A percentile compares a stretch with the other conserved stretches of the same genome.
These are phyloP conservation scores for Avicennia marina DNA, from an alignment of 257 asterid genomes.

Conservation along the genomic window DNA sequence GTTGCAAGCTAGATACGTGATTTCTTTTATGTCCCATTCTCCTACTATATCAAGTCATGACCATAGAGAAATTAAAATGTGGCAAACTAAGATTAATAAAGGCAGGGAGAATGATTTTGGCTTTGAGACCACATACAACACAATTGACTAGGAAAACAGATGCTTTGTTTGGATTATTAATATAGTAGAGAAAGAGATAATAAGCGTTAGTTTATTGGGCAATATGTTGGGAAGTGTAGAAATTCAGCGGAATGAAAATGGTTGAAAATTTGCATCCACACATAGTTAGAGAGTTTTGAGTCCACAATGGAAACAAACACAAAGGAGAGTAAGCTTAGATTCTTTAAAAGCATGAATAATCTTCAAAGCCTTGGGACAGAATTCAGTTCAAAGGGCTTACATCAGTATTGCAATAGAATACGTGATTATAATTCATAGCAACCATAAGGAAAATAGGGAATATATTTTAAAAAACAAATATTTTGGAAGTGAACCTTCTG, in stretches of 20 bases:
- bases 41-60: slow-evolving; percentile 4
- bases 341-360: not conserved
- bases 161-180: too few relatives aligned
- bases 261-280: too few relatives aligned
- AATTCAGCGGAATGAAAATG: not conserved
- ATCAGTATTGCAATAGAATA: slow-evolving; percentile 3
- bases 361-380: not conserved
- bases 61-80: not conserved
- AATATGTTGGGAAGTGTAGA: not conserved
- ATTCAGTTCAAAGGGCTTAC: not conserved
- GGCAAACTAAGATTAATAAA: slow-evolving; percentile 6
- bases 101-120: not conserved
- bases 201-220: too few relatives aligned
- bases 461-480: not conserved
- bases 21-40: not conserved
- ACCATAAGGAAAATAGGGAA: not conserved
- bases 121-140: slow-evolving; percentile 8
- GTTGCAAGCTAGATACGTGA: not conserved
- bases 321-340: too few relatives aligned
- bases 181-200: too few relatives aligned
- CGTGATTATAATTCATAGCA: not conserved
- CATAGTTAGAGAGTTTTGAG: too few relatives aligned
- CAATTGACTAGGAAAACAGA: not conserved
- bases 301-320: too few relatives aligned
- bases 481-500: slow-evolving; percentile 38